Evolutionary conservation across 2,329 filamentous ascomycete species (phyloP).

Genomic region (Graphiopsis chlorocephala): DNA sequence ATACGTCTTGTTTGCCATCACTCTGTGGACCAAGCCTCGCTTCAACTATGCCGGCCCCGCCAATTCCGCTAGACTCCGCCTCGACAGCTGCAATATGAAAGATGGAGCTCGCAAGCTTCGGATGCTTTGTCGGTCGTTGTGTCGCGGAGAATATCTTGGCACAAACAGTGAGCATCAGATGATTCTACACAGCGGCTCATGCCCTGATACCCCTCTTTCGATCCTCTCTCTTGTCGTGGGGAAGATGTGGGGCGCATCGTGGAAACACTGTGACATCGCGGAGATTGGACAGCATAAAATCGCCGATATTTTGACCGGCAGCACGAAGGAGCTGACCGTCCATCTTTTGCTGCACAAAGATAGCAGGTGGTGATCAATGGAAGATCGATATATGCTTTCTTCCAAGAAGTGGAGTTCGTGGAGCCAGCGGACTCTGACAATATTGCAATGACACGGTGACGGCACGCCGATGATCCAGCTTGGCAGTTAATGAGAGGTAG

Average conservation of each 20-base stretch:
- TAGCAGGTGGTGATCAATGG: conserved; percentile 4
- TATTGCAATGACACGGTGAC: conserved; percentile 1
- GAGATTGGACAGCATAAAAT: background rate
- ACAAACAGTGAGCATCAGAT: background rate
- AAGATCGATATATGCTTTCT: background rate
- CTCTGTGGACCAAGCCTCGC: background rate
- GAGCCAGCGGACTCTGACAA: background rate
- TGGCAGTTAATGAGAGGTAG: conserved; percentile 2
- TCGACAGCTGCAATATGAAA: background rate
- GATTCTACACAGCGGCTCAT: background rate
- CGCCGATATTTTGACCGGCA: conserved; percentile 9
- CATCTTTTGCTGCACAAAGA: background rate
- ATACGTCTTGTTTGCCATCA: background rate
- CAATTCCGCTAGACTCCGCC: background rate
- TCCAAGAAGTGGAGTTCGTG: background rate
- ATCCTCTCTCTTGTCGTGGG: conserved; percentile 3
- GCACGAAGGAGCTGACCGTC: conserved; percentile 4
- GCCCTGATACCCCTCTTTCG: background rate
- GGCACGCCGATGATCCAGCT: conserved; percentile 10
- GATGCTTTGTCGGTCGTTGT: conserved; percentile 1
- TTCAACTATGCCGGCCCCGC: background rate
- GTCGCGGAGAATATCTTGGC: background rate
- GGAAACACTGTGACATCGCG: background rate
- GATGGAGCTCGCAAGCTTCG: background rate
- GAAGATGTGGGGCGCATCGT: conserved; percentile 3